Conservation (phyloP, 257 asterid genomes). For the Petrea volubilis region DNA sequence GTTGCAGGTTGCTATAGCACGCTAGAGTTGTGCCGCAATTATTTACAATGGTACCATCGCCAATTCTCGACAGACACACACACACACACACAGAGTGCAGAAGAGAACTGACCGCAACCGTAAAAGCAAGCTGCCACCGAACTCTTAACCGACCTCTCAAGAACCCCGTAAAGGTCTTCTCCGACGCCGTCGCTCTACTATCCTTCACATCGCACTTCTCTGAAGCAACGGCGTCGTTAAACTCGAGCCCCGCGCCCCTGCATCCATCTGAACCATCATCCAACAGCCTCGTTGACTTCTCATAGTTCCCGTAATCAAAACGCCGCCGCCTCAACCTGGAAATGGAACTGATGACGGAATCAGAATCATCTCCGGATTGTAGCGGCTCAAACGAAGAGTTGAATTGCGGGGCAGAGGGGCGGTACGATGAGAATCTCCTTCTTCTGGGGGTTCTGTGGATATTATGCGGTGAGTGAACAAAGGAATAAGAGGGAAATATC, state of each 20-base stretch:
- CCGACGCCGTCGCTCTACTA: conserved; percentile 20
- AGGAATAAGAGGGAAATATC: conserved; percentile 76
- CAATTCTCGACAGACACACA: background rate
- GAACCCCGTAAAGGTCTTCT: conserved; percentile 30
- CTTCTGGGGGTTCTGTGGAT: conserved; percentile 45
- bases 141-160: conserved; percentile 34
- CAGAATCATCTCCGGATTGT: conserved; percentile 20
- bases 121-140: conserved; percentile 49
- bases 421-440: conserved; percentile 60
- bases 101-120: conserved; percentile 43
- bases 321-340: conserved; percentile 46
- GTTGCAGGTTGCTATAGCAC: conserved; percentile 4
- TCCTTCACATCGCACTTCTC: conserved; percentile 32
- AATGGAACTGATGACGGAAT: conserved; percentile 12
- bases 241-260: conserved; percentile 5
- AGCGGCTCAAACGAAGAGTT: conserved; percentile 29
- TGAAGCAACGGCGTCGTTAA: conserved; percentile 30
- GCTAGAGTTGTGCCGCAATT: background rate
- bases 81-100: background rate
- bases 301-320: conserved; percentile 33
- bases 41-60: background rate
- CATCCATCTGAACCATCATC: conserved; percentile 24
- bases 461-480: conserved; percentile 43
- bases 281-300: conserved; percentile 40
- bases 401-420: conserved; percentile 35